phyloP scores from a whole-genome alignment of 192 early-diverging fungal genomes.

The Entomortierella lignicola region DNA sequence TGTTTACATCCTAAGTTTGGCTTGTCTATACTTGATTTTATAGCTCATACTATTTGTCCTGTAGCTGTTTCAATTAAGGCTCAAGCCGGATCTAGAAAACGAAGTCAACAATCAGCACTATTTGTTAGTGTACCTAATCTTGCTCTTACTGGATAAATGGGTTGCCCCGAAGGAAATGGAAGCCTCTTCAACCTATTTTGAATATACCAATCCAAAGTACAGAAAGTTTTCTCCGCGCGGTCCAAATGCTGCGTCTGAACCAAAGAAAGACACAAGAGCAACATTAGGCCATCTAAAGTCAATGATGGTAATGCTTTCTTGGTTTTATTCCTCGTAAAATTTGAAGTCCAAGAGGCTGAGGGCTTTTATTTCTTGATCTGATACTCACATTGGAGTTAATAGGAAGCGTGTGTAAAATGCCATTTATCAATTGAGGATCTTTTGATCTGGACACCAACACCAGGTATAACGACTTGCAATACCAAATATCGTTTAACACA shows the following conservation, averaged over 20 bases:
- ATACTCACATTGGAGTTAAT: background rate
- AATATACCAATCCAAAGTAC: slow-evolving; percentile 39
- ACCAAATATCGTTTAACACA: too few relatives aligned
- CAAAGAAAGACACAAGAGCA: slow-evolving; percentile 10
- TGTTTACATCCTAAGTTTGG: background rate
- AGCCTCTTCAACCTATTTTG: slow-evolving; percentile 32
- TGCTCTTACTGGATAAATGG: slow-evolving; percentile 41
- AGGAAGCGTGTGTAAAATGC: slow-evolving; percentile 30
- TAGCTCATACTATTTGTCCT: background rate
- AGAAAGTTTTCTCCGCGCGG: slow-evolving; percentile 35
- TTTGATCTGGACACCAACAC: slow-evolving; percentile 39
- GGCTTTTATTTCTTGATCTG: background rate
- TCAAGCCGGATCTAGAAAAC: slow-evolving; percentile 25
- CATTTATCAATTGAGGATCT: slow-evolving; percentile 42
- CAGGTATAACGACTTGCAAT: slow-evolving; percentile 14
- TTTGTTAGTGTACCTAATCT: slow-evolving; percentile 28
- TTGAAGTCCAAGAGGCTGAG: background rate
- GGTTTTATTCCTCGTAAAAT: background rate
- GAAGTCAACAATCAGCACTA: slow-evolving; percentile 53
- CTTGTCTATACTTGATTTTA: background rate
- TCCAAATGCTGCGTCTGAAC: slow-evolving; percentile 9
- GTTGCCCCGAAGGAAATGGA: slow-evolving; percentile 37
- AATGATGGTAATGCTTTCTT: slow-evolving; percentile 29
- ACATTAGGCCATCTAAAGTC: slow-evolving; percentile 19
- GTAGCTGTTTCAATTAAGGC: slow-evolving; percentile 22